These are phyloP conservation scores for Ogataea allantospora DNA, from an alignment of 805 yeast genomes.

Conservation along the genomic window DNA sequence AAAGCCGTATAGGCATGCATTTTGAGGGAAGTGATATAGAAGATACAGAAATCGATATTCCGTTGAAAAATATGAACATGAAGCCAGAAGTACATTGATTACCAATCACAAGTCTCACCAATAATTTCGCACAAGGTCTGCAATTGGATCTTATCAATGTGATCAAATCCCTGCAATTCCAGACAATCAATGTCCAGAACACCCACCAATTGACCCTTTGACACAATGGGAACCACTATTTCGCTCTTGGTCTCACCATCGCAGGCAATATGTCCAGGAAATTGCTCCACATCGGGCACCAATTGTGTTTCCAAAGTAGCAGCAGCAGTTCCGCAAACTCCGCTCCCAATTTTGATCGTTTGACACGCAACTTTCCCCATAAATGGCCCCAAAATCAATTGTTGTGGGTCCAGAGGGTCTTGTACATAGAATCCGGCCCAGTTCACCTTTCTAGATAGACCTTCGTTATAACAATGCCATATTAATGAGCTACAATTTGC, in stretches of 20 bases:
- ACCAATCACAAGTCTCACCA: slow-evolving; percentile 53
- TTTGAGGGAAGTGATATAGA: slow-evolving; percentile 20
- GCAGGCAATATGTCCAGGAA: slow-evolving; percentile 95
- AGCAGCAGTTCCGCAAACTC: slow-evolving; percentile 93
- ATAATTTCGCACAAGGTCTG: slow-evolving; percentile 58
- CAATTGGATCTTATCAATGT: slow-evolving; percentile 54
- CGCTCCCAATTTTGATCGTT: slow-evolving; percentile 68
- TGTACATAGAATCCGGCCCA: slow-evolving; percentile 92
- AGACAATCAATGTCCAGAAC: slow-evolving; percentile 88
- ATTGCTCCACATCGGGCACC: slow-evolving; percentile 72
- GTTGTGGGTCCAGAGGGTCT: slow-evolving; percentile 37
- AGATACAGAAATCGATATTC: slow-evolving; percentile 18
- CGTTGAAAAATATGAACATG: slow-evolving; percentile 5
- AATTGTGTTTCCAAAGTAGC: slow-evolving; percentile 56
- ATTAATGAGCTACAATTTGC: slow-evolving; percentile 83
- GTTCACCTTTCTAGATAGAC: slow-evolving; percentile 53
- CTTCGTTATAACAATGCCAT: slow-evolving; percentile 81
- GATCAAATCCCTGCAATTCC: slow-evolving; percentile 62
- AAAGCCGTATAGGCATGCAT: slow-evolving; percentile 16
- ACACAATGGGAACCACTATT: slow-evolving; percentile 78
- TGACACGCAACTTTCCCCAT: slow-evolving; percentile 98
- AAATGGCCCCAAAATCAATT: slow-evolving; percentile 83
- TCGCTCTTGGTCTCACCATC: slow-evolving; percentile 94
- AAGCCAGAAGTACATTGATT: not conserved
- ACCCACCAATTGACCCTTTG: slow-evolving; percentile 50